Conservation (phyloP, 2,329 filamentous ascomycete genomes). For the Diaporthe destruens region DNA sequence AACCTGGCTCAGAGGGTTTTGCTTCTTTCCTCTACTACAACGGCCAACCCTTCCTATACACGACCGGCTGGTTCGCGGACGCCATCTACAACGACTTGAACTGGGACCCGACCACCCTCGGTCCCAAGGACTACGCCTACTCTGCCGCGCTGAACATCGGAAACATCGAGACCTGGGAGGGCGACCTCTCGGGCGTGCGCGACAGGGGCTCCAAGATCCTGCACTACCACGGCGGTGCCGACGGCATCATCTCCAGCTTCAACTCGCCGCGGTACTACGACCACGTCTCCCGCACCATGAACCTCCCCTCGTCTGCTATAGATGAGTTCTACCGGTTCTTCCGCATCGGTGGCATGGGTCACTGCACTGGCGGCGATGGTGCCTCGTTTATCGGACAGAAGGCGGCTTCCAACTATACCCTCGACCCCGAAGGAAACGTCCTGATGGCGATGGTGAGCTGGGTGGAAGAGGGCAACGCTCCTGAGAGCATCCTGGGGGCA, state of each 20-base stretch:
- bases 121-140: slow-evolving; percentile 51
- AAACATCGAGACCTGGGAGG: slow-evolving; percentile 48
- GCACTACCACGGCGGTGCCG: slow-evolving; percentile 59
- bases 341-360: slow-evolving; percentile 63
- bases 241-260: slow-evolving; percentile 57
- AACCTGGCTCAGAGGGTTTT: slow-evolving; percentile 61
- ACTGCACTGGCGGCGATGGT: slow-evolving; percentile 62
- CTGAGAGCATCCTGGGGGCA: slow-evolving; percentile 54
- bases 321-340: slow-evolving; percentile 65
- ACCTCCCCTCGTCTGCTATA: slow-evolving; percentile 48
- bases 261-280: slow-evolving; percentile 63
- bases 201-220: slow-evolving; percentile 59
- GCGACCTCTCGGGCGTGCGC: slow-evolving; percentile 53
- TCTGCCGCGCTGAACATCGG: slow-evolving; percentile 44
- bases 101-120: slow-evolving; percentile 56
- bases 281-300: slow-evolving; percentile 59
- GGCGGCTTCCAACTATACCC: slow-evolving; percentile 45
- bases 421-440: slow-evolving; percentile 56
- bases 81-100: slow-evolving; percentile 59
- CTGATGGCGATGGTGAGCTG: slow-evolving; percentile 60
- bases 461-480: slow-evolving; percentile 58
- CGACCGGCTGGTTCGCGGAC: slow-evolving; percentile 62
- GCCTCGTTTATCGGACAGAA: slow-evolving; percentile 51
- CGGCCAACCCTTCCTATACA: slow-evolving; percentile 57
- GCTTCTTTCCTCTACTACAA: slow-evolving; percentile 53